Base-by-base conservation (phyloP, 352 stramenopile genomes). In the Phytophthora colocasiae region DNA sequence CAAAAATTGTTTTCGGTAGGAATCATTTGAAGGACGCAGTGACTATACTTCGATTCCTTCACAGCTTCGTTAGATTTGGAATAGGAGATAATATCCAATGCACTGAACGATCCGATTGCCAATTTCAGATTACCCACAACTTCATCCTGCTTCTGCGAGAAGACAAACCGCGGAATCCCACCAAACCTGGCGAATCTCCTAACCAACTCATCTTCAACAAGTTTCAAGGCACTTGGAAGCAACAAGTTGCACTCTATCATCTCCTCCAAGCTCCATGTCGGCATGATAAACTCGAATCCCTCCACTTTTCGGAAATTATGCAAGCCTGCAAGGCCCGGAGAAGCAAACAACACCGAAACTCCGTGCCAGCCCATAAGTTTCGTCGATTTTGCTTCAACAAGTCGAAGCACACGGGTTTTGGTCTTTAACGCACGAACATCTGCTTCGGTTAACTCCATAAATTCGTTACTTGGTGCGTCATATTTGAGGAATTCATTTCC, bases 341-440 rank as follows among this genome's bases (percentile, higher is more conserved):
- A 43, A 39, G 54, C 54, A 53, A 65, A 65, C 27, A 65, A 29
- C 52, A 65, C 44, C n/a, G 58, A 65, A 9, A 65, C 58, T 31
- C 58, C 58, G 15, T 15, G 39, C 58, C 58, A 65, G 11, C 58
- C 58, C 14, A 8, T 32, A 29, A 65, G 39, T 10, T 46, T 0
- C 29, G 47, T 22, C 6, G 58, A 65, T 11, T n/a, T 52, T 24
- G 31, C 53, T 4, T 75, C 60, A 19, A 75, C 63, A 26, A 75
- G 66, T 26, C 66, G 66, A 60, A 75, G 14, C 32, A 75, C 60
- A 46, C 14, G 7, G 17, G n/a, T n/a, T 47, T 47, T 47, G n/a
- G 5, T n/a, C 40, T 10, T 11, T 5, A 47, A 3, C 7, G 1
- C 31, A 14, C 0, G 0, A 36, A 36, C 31, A 36, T 36, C 31